These are phyloP conservation scores for Eucalyptus cloeziana DNA, from an alignment of 345 rosid species.

Conservation along the genomic window DNA sequence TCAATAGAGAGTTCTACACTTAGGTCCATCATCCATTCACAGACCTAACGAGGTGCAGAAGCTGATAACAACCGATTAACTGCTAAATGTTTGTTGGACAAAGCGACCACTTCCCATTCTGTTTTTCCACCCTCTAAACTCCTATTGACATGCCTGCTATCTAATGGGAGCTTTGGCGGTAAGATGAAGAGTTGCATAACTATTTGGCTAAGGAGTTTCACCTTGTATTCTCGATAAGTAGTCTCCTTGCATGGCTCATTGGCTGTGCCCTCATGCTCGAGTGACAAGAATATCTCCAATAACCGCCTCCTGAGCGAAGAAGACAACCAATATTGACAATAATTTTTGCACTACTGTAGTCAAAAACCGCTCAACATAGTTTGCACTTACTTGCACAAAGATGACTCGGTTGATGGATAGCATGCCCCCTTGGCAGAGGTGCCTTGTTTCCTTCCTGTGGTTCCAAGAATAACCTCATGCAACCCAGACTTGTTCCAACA, in stretches of 20 bases:
- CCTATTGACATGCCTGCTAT: background rate
- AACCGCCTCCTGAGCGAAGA: constrained; percentile 33
- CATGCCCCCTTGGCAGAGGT: constrained; percentile 79
- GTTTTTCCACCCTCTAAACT: background rate
- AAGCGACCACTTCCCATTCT: background rate
- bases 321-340: background rate
- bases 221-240: constrained; percentile 79
- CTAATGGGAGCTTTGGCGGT: background rate
- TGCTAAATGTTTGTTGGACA: background rate
- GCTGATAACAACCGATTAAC: background rate
- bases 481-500: constrained; percentile 85
- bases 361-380: background rate
- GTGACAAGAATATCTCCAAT: constrained; percentile 38
- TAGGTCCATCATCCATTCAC: background rate
- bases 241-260: constrained; percentile 6
- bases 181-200: background rate
- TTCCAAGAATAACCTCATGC: constrained; percentile 93
- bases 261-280: constrained; percentile 7
- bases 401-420: constrained; percentile 70
- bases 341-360: background rate
- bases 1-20: background rate
- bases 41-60: background rate
- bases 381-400: constrained; percentile 71
- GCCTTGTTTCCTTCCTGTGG: constrained; percentile 93
- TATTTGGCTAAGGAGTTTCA: background rate